These are phyloP conservation scores for Hypholoma sublateritium DNA, from an alignment of 768 basidiomycete species.

Conservation along the genomic window DNA sequence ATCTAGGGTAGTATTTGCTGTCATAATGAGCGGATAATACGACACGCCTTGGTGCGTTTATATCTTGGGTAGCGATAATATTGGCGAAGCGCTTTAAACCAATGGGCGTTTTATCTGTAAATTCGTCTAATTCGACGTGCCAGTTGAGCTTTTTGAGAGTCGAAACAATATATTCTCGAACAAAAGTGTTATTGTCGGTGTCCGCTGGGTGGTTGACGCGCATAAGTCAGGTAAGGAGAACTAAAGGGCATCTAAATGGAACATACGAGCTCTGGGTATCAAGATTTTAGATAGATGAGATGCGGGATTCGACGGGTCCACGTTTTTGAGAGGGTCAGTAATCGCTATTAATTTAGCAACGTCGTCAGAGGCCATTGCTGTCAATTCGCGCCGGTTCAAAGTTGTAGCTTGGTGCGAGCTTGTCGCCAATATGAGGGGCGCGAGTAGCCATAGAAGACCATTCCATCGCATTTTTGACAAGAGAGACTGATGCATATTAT, in stretches of 20 bases:
- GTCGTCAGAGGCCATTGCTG: slow-evolving; percentile 48
- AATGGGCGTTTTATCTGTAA: slow-evolving; percentile 77
- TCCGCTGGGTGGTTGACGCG: slow-evolving; percentile 44
- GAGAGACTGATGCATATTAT: background rate
- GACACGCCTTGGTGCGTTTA: slow-evolving; percentile 75
- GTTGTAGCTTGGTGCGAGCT: slow-evolving; percentile 34
- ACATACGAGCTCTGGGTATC: slow-evolving; percentile 78
- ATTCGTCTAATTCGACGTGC: slow-evolving; percentile 86
- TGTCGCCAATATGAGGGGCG: slow-evolving; percentile 24
- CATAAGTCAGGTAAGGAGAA: slow-evolving; percentile 2
- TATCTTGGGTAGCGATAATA: slow-evolving; percentile 93
- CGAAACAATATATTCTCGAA: slow-evolving; percentile 78
- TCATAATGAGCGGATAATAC: slow-evolving; percentile 93
- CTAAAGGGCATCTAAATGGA: background rate
- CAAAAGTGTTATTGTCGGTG: slow-evolving; percentile 76
- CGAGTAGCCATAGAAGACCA: slow-evolving; percentile 3
- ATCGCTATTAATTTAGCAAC: slow-evolving; percentile 49
- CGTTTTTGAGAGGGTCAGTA: slow-evolving; percentile 64
- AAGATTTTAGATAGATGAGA: slow-evolving; percentile 84
- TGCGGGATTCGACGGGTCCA: slow-evolving; percentile 62
- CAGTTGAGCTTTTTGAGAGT: slow-evolving; percentile 74
- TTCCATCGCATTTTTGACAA: background rate
- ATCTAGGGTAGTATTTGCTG: slow-evolving; percentile 79
- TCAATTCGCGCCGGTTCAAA: slow-evolving; percentile 41
- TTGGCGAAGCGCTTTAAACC: slow-evolving; percentile 83